A percentile compares a stretch with the other conserved stretches of the same genome.
These are phyloP conservation scores for Hawksworthiomyces lignivorus DNA, from an alignment of 2,329 filamentous ascomycete genomes.

Conservation along the genomic window DNA sequence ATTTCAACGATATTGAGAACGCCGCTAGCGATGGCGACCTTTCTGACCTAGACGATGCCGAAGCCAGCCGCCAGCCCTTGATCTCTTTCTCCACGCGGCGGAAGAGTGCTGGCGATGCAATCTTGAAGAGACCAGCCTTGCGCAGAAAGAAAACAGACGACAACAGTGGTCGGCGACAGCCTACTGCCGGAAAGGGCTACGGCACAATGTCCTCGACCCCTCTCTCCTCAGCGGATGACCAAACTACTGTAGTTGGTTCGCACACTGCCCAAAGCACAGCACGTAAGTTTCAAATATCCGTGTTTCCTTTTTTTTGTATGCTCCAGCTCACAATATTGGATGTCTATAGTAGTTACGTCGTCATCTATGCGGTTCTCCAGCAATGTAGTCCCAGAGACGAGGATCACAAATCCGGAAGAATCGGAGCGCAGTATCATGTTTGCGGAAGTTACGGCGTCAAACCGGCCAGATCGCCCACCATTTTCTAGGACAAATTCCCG, in stretches of 20 bases:
- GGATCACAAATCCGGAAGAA: slow-evolving; percentile 56
- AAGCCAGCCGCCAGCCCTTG: slow-evolving; percentile 20
- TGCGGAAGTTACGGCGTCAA: slow-evolving; percentile 36
- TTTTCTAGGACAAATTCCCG: slow-evolving; percentile 41
- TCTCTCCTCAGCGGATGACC: not conserved
- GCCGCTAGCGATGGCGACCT: slow-evolving; percentile 34
- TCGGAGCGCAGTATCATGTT: slow-evolving; percentile 70
- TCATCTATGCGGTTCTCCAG: slow-evolving; percentile 61
- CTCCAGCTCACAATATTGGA: too few species aligned
- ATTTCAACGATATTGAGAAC: slow-evolving; percentile 31
- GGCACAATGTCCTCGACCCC: slow-evolving; percentile 16
- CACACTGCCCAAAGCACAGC: not conserved
- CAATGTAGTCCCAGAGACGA: slow-evolving; percentile 62
- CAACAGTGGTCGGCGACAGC: slow-evolving; percentile 2
- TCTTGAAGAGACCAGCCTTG: slow-evolving; percentile 20
- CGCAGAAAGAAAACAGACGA: slow-evolving; percentile 20
- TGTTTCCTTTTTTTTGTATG: not conserved
- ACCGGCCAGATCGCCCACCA: slow-evolving; percentile 28
- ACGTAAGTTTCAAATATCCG: not conserved
- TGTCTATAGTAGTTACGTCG: not conserved
- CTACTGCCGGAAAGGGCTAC: slow-evolving; percentile 14
- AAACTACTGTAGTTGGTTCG: too few species aligned
- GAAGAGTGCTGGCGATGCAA: slow-evolving; percentile 34
- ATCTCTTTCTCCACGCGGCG: slow-evolving; percentile 16
- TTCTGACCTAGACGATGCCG: slow-evolving; percentile 22